A percentile compares a stretch with the other conserved stretches of the same genome.
Conservation (phyloP, 169 alveolate genomes). For the Plasmodium ovale region DNA sequence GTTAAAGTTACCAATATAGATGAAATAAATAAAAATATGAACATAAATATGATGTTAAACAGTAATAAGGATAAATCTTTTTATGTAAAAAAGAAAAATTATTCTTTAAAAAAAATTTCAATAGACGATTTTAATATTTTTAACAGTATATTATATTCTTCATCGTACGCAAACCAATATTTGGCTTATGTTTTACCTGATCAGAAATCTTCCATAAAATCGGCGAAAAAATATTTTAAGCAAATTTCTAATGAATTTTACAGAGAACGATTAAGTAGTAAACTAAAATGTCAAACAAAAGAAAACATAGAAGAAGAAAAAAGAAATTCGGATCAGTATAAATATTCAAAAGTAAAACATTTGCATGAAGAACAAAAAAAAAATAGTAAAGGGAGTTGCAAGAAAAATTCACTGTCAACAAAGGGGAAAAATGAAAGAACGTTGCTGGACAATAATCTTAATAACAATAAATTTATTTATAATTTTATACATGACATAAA, state of each 20-base stretch:
- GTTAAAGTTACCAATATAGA: conserved; percentile 48
- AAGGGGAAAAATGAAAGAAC: conserved; percentile 39
- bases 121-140: conserved; percentile 69
- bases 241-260: conserved; percentile 30
- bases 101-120: conserved; percentile 59
- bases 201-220: conserved; percentile 32
- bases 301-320: conserved; percentile 28
- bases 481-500: conserved; percentile 67
- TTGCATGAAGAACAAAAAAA: conserved; percentile 4
- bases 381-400: conserved; percentile 27
- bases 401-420: conserved; percentile 23
- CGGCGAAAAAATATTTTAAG: conserved; percentile 35
- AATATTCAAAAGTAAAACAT: conserved; percentile 31
- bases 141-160: conserved; percentile 60
- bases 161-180: conserved; percentile 71
- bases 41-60: conserved; percentile 38
- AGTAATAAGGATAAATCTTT: conserved; percentile 47
- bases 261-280: conserved; percentile 19
- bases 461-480: conserved; percentile 50
- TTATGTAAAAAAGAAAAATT: conserved; percentile 49
- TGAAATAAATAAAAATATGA: conserved; percentile 66
- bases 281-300: conserved; percentile 14
- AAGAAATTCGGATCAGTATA: conserved; percentile 21
- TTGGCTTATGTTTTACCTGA: conserved; percentile 59
- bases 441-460: conserved; percentile 42